A percentile compares a stretch with the other conserved stretches of the same genome.
Conservation (phyloP, 345 rosid species). For the Microcos paniculata region DNA sequence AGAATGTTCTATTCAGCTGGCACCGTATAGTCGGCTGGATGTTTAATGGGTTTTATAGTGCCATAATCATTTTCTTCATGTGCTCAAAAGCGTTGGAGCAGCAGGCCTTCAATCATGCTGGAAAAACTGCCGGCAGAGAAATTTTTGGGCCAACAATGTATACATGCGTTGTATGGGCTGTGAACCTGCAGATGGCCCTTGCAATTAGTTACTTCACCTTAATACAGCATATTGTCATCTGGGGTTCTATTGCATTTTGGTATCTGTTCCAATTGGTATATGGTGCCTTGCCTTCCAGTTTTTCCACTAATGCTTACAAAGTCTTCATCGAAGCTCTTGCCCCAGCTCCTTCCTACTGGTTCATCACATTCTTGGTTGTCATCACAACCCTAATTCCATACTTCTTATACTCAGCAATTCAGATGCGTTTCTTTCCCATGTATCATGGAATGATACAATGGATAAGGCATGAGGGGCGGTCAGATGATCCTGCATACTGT, state of each 20-base stretch:
- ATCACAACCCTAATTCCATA: conserved; percentile 59
- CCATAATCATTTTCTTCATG: conserved; percentile 61
- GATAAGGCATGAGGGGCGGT: conserved; percentile 68
- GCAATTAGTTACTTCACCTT: conserved; percentile 77
- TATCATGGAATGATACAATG: conserved; percentile 88
- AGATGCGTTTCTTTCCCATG: conserved; percentile 89
- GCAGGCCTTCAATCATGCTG: conserved; percentile 65
- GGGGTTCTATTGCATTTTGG: conserved; percentile 73
- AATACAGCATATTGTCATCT: conserved; percentile 63
- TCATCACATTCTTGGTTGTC: conserved; percentile 51
- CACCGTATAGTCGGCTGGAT: conserved; percentile 73
- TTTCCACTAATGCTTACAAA: conserved; percentile 53
- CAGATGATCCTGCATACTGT: conserved; percentile 66
- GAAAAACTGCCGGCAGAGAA: conserved; percentile 60
- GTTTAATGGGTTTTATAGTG: conserved; percentile 67
- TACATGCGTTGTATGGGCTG: conserved; percentile 83
- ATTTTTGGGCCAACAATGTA: conserved; percentile 76
- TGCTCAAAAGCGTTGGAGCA: conserved; percentile 59
- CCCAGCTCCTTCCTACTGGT: conserved; percentile 77
- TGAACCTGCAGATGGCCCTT: conserved; percentile 79
- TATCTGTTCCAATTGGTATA: conserved; percentile 66
- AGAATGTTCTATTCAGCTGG: conserved; percentile 86
- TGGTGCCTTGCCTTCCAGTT: conserved; percentile 45
- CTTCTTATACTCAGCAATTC: conserved; percentile 59
- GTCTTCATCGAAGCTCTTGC: conserved; percentile 79